These are phyloP conservation scores for Insectozyma bohioensis DNA, from an alignment of 1,139 yeast species.

Conservation along the genomic window DNA sequence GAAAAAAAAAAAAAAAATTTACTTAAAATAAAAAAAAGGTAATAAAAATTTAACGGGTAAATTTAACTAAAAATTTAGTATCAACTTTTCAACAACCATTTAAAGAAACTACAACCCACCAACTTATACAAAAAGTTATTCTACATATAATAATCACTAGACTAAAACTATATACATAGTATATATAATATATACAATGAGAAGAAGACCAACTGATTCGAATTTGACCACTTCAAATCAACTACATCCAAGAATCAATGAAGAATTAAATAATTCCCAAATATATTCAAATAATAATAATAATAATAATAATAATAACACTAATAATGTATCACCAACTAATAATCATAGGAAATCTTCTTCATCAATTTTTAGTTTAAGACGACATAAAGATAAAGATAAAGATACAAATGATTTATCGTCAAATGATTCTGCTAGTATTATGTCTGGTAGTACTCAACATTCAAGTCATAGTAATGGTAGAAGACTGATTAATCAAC, in stretches of 20 bases:
- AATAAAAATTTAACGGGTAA: too few relatives aligned
- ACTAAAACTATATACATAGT: too few relatives aligned
- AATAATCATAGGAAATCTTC: conserved; percentile 27
- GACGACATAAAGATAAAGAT: conserved; percentile 25
- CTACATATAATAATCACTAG: too few relatives aligned
- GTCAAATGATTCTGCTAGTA: conserved; percentile 36
- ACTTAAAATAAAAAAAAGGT: too few relatives aligned
- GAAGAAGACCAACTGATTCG: conserved; percentile 26
- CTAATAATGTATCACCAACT: conserved; percentile 20
- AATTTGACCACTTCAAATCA: too few relatives aligned
- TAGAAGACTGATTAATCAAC: conserved; percentile 24
- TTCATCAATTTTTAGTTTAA: conserved; percentile 40
- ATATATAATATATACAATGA: conserved; percentile 23
- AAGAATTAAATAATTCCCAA: conserved; percentile 33
- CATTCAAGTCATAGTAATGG: conserved; percentile 24
- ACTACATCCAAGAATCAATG: conserved; percentile 27
- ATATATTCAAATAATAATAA: conserved; percentile 30
- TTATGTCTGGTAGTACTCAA: conserved; percentile 25
- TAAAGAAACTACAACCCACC: too few relatives aligned
- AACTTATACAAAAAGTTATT: too few relatives aligned
- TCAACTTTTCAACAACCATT: too few relatives aligned
- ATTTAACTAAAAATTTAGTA: too few relatives aligned
- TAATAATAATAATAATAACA: conserved; percentile 32
- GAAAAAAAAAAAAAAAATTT: too few relatives aligned
- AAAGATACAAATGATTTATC: conserved; percentile 26